Base-by-base conservation (phyloP, 257 asterid species). In the Lavandula angustifolia region DNA sequence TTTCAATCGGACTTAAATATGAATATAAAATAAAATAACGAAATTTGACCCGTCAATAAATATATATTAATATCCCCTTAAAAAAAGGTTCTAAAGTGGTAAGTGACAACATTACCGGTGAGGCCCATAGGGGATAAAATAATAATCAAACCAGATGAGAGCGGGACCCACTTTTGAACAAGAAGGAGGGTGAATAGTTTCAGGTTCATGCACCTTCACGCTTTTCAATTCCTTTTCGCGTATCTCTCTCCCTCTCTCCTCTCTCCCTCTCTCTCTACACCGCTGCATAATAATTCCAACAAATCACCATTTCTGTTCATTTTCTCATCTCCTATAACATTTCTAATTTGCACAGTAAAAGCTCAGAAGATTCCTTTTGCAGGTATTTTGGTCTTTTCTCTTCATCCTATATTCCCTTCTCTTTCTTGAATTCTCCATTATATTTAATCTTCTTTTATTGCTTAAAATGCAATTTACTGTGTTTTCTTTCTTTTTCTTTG, bases 151-250 rank as follows among this genome's bases (percentile, higher is more conserved):
- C 6, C 16, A 13, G 33, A 22, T 4, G 3, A 34, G 9, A 16
- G 49, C 7, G 70, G 80, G 73, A 12, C 49, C 80, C 73, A 64
- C 67, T 5, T 13, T 6, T 40, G 61, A 7, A 2, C 32, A 16
- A 37, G 51, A 46, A 60, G 65, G 40, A 65, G 37, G 8, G 48
- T 34, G 54, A 17, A 52, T 63, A 9, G 4, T 47, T 63, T 41
- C 54, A 68, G 83, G 80, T 79, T 75, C 83, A 75, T 79, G 83
- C 73, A 75, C 49, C 80, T 71, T 63, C 53, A 37, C 31, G 52
- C 73, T 18, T 55, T 58, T 62, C 75, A 63, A 56, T 5, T 51
- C 70, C 42, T 60, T 72, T 69, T 35, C 54, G 40, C 57, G 33
- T 60, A 77, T 35, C 43, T 34, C 53, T 18, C 49, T 44, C 5